Conservation (phyloP, 1,284 basidiomycete genomes). For the Moesziomyces globuligerus region DNA sequence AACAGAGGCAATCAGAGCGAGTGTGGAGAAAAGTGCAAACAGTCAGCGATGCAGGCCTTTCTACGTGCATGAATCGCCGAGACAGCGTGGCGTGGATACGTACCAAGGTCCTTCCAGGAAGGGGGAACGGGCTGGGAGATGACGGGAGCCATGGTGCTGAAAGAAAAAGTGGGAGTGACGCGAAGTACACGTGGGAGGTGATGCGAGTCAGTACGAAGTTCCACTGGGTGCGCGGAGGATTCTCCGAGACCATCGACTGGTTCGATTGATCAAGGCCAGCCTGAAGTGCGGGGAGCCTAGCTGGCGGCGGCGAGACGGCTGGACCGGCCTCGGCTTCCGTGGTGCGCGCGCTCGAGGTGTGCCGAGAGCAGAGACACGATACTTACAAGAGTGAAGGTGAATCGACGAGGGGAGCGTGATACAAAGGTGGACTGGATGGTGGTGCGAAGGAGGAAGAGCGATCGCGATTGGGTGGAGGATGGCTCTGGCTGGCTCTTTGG, state of each 20-base stretch:
- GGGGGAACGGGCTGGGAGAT: slow-evolving; percentile 64
- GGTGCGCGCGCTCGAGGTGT: no score
- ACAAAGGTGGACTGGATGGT: slow-evolving; percentile 21
- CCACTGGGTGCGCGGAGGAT: no score
- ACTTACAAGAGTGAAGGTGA: slow-evolving; percentile 21
- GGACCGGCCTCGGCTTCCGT: no score
- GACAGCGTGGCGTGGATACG: slow-evolving; percentile 71
- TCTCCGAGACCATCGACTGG: no score
- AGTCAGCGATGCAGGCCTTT: no score
- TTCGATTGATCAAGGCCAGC: no score
- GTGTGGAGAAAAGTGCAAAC: no score
- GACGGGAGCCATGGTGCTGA: slow-evolving; percentile 37
- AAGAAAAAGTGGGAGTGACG: neutral
- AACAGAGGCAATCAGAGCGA: no score
- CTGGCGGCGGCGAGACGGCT: no score
- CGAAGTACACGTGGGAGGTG: neutral
- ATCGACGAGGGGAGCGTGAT: slow-evolving; percentile 28
- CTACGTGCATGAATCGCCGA: no score
- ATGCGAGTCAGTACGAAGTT: neutral
- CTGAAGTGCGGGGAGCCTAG: no score
- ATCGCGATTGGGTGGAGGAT: slow-evolving; percentile 23
- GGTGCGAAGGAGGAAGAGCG: slow-evolving; percentile 9
- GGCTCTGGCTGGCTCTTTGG: slow-evolving; percentile 2
- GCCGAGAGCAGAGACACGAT: no score
- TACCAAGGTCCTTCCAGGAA: slow-evolving; percentile 71